phyloP scores from a whole-genome alignment of 192 early-diverging fungal species.

The Backusella mclennaniae region DNA sequence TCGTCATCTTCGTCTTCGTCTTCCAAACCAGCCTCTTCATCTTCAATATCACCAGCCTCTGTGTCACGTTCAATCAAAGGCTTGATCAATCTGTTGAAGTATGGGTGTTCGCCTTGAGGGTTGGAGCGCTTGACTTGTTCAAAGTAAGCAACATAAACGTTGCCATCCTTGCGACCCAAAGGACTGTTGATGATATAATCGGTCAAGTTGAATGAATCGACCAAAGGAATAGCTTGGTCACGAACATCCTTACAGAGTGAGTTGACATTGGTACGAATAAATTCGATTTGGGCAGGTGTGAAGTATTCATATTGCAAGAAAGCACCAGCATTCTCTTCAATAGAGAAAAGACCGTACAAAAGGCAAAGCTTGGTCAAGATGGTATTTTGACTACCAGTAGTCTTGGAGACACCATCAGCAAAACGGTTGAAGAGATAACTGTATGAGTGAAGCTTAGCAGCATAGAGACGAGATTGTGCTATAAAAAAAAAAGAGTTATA shows the following conservation, averaged over 20 bases:
- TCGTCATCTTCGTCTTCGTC: slow-evolving; percentile 57
- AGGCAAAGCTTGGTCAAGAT: slow-evolving; percentile 72
- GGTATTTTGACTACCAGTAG: slow-evolving; percentile 57
- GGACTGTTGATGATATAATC: slow-evolving; percentile 92
- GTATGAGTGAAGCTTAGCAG: slow-evolving; percentile 81
- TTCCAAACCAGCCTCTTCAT: slow-evolving; percentile 48
- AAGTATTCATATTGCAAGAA: slow-evolving; percentile 91
- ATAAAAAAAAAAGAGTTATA: not conserved
- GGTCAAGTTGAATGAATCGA: slow-evolving; percentile 86
- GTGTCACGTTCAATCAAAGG: slow-evolving; percentile 66
- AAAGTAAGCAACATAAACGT: slow-evolving; percentile 88
- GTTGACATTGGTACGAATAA: slow-evolving; percentile 66
- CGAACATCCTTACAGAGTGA: slow-evolving; percentile 67
- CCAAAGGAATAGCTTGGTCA: slow-evolving; percentile 78
- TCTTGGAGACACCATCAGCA: slow-evolving; percentile 66
- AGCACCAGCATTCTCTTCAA: slow-evolving; percentile 78
- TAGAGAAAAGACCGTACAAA: slow-evolving; percentile 83
- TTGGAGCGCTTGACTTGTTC: slow-evolving; percentile 76
- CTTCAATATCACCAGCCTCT: slow-evolving; percentile 48
- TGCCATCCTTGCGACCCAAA: slow-evolving; percentile 81
- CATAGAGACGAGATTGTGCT: slow-evolving; percentile 74
- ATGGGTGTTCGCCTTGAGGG: slow-evolving; percentile 65
- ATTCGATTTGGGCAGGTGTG: slow-evolving; percentile 65
- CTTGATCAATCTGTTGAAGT: slow-evolving; percentile 78
- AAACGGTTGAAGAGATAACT: slow-evolving; percentile 85